Evolutionary conservation across 176 grass and related monocot species (phyloP).

Genomic region (Dendrocalamus sinicus): DNA sequence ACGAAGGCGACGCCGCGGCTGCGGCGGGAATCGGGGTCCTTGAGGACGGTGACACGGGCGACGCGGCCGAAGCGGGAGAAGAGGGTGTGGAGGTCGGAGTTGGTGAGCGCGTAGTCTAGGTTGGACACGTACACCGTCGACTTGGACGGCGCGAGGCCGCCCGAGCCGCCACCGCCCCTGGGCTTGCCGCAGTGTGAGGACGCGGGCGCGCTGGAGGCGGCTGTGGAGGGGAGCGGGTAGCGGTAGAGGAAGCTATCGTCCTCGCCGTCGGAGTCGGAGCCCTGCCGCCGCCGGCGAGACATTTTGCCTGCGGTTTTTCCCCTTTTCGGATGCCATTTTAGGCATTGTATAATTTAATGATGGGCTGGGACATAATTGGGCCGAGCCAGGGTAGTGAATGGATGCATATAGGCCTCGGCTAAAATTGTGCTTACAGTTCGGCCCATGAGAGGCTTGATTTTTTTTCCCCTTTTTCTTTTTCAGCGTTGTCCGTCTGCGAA

Average conservation of each 20-base stretch:
- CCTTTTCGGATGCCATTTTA: not conserved
- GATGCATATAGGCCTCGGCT: not conserved
- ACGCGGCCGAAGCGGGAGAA: conserved; percentile 94
- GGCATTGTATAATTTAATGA: not conserved
- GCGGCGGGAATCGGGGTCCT: conserved; percentile 71
- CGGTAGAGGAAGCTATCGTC: conserved; percentile 91
- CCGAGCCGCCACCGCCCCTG: conserved; percentile 58
- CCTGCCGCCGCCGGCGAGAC: conserved; percentile 62
- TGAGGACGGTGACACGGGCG: conserved; percentile 86
- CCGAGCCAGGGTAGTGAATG: not conserved
- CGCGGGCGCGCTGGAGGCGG: not conserved
- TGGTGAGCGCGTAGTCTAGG: conserved; percentile 85
- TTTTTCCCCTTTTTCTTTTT: not conserved
- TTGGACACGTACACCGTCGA: conserved; percentile 94
- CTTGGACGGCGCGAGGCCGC: conserved; percentile 90
- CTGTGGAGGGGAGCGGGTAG: conserved; percentile 63
- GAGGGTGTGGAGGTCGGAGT: conserved; percentile 95
- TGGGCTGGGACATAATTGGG: not conserved
- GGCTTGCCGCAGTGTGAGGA: not conserved
- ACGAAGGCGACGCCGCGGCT: conserved; percentile 89
- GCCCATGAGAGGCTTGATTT: not conserved
- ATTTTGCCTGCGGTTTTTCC: conserved; percentile 26
- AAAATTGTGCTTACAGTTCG: not conserved
- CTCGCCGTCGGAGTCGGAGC: conserved; percentile 60
- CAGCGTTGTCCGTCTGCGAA: not conserved